Conservation (phyloP, 2,329 filamentous ascomycete genomes). For the Talaromyces sp. region DNA sequence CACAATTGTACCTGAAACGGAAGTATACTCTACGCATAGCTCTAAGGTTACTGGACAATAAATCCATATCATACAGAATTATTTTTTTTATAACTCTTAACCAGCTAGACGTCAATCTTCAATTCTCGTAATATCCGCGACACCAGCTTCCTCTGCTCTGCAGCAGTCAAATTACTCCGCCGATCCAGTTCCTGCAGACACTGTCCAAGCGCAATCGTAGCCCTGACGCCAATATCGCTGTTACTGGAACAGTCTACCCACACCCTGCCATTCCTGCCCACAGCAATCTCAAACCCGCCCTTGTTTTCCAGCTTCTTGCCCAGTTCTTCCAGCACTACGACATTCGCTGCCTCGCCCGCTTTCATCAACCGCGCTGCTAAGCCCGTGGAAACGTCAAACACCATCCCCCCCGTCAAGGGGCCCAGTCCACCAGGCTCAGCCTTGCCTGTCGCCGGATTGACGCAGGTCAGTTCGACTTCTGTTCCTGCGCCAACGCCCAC, state of each 20-base stretch:
- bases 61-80: no score
- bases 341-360: constrained; percentile 52
- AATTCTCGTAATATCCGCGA: constrained; percentile 37
- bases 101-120: constrained; percentile 25
- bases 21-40: no score
- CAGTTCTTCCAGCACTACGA: constrained; percentile 74
- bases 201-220: constrained; percentile 70
- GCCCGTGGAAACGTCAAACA: constrained; percentile 71
- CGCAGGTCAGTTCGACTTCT: constrained; percentile 85
- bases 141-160: constrained; percentile 43
- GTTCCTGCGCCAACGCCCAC: constrained; percentile 76
- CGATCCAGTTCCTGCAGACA: constrained; percentile 75
- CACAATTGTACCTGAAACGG: neutral
- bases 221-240: constrained; percentile 51
- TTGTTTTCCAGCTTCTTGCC: constrained; percentile 60
- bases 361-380: constrained; percentile 70
- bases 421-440: constrained; percentile 82
- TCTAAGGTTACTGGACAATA: no score
- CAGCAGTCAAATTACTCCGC: constrained; percentile 33
- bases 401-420: constrained; percentile 75
- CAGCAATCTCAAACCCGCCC: constrained; percentile 80
- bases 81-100: no score
- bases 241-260: constrained; percentile 75
- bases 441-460: constrained; percentile 79
- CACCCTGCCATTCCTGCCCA: constrained; percentile 84